Percentiles rank a stretch among this genome's conserved stretches.
phyloP scores from a whole-genome alignment of 106 monocot species.

The Triglochin maritima region DNA sequence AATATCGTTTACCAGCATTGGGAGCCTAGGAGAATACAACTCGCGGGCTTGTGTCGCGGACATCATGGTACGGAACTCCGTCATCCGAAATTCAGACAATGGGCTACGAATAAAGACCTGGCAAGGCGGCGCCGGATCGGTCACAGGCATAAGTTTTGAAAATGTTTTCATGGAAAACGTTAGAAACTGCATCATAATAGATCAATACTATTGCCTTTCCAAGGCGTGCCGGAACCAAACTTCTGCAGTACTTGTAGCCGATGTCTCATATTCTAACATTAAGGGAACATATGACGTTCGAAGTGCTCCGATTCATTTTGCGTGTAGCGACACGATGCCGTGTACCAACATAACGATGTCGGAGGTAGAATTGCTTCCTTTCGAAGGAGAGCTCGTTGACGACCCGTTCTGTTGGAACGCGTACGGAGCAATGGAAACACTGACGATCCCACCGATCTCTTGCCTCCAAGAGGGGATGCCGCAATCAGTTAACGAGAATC shows the following conservation, averaged over 20 bases:
- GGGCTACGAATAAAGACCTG: constrained; percentile 96
- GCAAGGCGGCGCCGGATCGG: constrained; percentile 88
- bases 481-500: constrained; percentile 31
- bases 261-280: constrained; percentile 57
- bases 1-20: constrained; percentile 43
- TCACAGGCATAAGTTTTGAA: constrained; percentile 53
- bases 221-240: constrained; percentile 73
- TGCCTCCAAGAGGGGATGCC: constrained; percentile 75
- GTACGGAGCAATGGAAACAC: constrained; percentile 50
- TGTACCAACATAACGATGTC: constrained; percentile 96
- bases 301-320: constrained; percentile 70
- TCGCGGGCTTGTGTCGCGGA: constrained; percentile 84
- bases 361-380: constrained; percentile 78
- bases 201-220: constrained; percentile 90
- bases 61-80: constrained; percentile 54
- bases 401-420: constrained; percentile 99
- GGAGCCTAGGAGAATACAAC: constrained; percentile 87
- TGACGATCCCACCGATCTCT: constrained; percentile 69
- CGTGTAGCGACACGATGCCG: constrained; percentile 82
- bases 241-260: constrained; percentile 65
- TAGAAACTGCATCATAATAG: constrained; percentile 86
- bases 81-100: constrained; percentile 79
- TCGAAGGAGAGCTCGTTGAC: constrained; percentile 67
- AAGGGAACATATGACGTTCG: constrained; percentile 84
- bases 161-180: constrained; percentile 73